These are phyloP conservation scores for Suillus cothurnatus DNA, from an alignment of 768 basidiomycete genomes.

Conservation along the genomic window DNA sequence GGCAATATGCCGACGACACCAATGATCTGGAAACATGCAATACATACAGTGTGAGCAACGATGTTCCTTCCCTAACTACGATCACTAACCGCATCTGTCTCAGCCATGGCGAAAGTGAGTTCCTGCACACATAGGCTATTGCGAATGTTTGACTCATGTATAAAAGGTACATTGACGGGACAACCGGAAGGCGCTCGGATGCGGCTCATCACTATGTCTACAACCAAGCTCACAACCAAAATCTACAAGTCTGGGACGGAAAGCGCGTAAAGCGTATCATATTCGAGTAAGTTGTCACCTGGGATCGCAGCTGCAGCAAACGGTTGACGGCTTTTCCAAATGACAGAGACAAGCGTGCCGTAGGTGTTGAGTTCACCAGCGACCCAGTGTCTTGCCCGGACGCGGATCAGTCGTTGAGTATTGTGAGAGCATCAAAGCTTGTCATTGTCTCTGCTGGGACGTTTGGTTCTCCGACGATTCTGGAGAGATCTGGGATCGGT, in stretches of 20 bases:
- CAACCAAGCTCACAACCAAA: background rate
- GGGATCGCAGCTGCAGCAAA: background rate
- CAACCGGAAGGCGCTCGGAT: constrained; percentile 59
- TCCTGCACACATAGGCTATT: background rate
- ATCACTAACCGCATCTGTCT: background rate
- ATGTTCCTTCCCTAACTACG: background rate
- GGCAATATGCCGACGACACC: background rate
- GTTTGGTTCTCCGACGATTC: constrained; percentile 56
- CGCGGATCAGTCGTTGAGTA: constrained; percentile 25
- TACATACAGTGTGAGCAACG: background rate
- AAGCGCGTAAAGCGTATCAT: background rate
- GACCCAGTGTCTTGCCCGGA: constrained; percentile 21
- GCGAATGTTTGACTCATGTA: background rate
- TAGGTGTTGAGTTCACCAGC: constrained; percentile 48
- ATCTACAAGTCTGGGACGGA: background rate
- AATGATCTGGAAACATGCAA: background rate
- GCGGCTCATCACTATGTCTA: constrained; percentile 29
- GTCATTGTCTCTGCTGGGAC: constrained; percentile 55
- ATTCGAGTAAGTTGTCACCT: background rate
- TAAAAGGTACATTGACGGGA: constrained; percentile 53
- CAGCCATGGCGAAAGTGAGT: constrained; percentile 59
- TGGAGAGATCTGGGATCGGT: constrained; percentile 56
- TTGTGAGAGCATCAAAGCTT: constrained; percentile 41
- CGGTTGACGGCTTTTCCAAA: background rate
- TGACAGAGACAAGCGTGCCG: background rate